Conservation (phyloP, 257 asterid genomes). For the Nicotiana noctiflora region DNA sequence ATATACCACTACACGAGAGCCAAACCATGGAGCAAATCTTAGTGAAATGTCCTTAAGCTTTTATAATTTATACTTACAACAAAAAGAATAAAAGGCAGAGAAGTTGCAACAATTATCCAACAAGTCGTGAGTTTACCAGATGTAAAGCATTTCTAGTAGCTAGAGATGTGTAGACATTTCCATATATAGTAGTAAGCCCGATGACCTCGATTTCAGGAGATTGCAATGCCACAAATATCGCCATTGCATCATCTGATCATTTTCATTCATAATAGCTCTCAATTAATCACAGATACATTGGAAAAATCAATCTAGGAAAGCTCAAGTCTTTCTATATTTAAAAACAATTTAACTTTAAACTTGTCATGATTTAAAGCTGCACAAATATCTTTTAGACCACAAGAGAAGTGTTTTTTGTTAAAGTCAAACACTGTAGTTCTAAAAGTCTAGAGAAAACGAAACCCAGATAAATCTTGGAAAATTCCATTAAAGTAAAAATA, state of each 20-base stretch:
- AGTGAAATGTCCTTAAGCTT: not conserved
- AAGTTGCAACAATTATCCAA: not conserved
- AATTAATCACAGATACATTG: not conserved
- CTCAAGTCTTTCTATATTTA: too few species aligned
- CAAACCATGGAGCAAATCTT: not conserved
- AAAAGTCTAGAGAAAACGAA: not conserved
- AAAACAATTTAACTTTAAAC: too few species aligned
- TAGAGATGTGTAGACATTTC: constrained; percentile 91
- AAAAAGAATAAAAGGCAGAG: not conserved
- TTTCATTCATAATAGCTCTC: not conserved
- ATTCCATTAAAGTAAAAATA: not conserved
- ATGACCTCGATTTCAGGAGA: constrained; percentile 96
- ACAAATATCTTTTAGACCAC: too few species aligned
- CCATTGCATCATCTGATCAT: constrained; percentile 93
- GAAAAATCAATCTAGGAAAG: not conserved
- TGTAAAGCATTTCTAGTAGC: constrained; percentile 97
- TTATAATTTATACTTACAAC: not conserved
- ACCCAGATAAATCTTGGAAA: not conserved
- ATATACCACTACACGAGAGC: not conserved
- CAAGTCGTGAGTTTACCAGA: constrained; percentile 42
- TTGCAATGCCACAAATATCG: constrained; percentile 82
- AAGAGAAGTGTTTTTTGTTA: too few species aligned
- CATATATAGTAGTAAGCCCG: constrained; percentile 89
- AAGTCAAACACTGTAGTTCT: too few species aligned
- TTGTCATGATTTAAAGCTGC: too few species aligned